These are phyloP conservation scores for Trichoderma endophyticum DNA, from an alignment of 2,329 filamentous ascomycete species.

Conservation along the genomic window DNA sequence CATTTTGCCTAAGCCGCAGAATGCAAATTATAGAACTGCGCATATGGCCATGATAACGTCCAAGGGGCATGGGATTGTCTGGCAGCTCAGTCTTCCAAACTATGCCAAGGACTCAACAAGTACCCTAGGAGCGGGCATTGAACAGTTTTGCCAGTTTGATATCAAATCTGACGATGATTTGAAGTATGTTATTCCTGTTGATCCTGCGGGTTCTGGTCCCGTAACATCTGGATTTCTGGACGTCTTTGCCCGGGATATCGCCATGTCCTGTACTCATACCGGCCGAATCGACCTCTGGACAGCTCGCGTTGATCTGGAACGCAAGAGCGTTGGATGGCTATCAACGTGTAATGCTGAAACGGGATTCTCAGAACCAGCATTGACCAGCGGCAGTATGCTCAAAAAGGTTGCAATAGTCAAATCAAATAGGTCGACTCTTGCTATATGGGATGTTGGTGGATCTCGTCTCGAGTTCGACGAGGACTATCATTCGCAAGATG, in stretches of 20 bases:
- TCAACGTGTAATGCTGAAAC: constrained; percentile 80
- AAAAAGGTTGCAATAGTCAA: constrained; percentile 85
- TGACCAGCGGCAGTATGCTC: constrained; percentile 81
- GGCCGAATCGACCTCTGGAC: constrained; percentile 84
- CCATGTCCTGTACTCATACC: constrained; percentile 74
- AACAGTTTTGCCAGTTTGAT: constrained; percentile 69
- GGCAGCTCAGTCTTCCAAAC: constrained; percentile 67
- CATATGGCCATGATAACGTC: constrained; percentile 83
- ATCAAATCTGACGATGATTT: constrained; percentile 59
- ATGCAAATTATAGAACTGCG: constrained; percentile 53
- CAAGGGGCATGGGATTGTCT: constrained; percentile 73
- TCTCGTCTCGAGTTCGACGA: constrained; percentile 79
- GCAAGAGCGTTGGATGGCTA: constrained; percentile 72
- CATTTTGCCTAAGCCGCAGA: constrained; percentile 62
- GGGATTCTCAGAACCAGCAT: constrained; percentile 65
- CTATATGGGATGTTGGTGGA: constrained; percentile 86
- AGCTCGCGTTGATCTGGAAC: constrained; percentile 62
- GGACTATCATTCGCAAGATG: constrained; percentile 67
- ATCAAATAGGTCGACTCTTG: constrained; percentile 67
- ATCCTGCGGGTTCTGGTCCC: constrained; percentile 73
- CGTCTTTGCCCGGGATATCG: constrained; percentile 80
- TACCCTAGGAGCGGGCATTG: constrained; percentile 39
- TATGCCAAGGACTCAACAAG: constrained; percentile 33
- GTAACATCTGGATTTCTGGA: constrained; percentile 77
- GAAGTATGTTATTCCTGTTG: constrained; percentile 72